Conservation (phyloP, 805 yeast genomes). For the Trichomonascus vanleenenianus region DNA sequence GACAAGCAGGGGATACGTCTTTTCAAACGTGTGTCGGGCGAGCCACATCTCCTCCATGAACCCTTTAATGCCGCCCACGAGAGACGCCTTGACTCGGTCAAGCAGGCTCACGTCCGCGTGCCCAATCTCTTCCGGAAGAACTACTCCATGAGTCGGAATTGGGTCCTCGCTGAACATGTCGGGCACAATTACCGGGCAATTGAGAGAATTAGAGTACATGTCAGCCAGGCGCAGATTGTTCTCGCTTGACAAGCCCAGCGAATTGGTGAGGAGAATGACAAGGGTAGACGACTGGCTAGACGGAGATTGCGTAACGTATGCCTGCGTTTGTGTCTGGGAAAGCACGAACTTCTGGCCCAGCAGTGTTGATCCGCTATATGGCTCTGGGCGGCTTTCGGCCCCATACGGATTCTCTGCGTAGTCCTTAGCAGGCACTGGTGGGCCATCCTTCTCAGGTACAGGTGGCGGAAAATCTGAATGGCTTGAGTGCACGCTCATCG, state of each 20-base stretch:
- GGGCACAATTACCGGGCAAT: slow-evolving; percentile 26
- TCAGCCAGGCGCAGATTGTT: slow-evolving; percentile 27
- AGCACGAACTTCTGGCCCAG: slow-evolving; percentile 19
- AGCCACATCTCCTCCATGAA: slow-evolving; percentile 31
- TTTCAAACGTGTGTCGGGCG: slow-evolving; percentile 27
- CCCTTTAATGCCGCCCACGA: slow-evolving; percentile 23
- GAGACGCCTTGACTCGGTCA: slow-evolving; percentile 18
- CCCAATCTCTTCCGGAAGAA: slow-evolving; percentile 6
- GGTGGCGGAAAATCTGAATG: not conserved
- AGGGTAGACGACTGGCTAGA: slow-evolving; percentile 5
- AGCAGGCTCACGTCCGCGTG: not conserved
- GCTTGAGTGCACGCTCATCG: too few species aligned
- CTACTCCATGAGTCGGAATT: slow-evolving; percentile 18
- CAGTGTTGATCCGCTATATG: too few species aligned
- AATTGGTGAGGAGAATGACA: slow-evolving; percentile 25
- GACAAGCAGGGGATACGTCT: slow-evolving; percentile 22
- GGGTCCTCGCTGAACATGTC: slow-evolving; percentile 27
- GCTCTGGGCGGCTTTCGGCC: too few species aligned
- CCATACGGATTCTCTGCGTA: not conserved
- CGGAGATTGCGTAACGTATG: slow-evolving; percentile 17
- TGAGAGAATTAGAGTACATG: slow-evolving; percentile 19
- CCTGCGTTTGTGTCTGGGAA: slow-evolving; percentile 16
- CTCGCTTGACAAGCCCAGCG: slow-evolving; percentile 24
- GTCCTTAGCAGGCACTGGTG: slow-evolving; percentile 5
- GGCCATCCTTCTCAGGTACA: not conserved